These are phyloP conservation scores for Aspergillus tubingensis DNA, from an alignment of 2,329 filamentous ascomycete genomes.

Conservation along the genomic window DNA sequence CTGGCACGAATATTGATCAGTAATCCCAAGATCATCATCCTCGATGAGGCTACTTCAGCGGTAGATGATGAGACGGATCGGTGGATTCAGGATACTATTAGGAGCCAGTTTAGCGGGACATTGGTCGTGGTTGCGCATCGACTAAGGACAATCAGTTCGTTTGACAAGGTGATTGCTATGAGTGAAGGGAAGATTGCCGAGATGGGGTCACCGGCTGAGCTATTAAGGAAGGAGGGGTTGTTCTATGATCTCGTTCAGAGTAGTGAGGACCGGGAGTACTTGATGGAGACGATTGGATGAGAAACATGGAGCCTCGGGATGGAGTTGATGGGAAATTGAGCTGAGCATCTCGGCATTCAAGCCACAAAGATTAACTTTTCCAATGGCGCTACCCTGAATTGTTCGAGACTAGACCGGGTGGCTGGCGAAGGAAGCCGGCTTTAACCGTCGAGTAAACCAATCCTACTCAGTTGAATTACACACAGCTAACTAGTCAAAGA, in stretches of 20 bases:
- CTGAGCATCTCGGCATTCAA: too few relatives aligned
- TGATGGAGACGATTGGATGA: neutral
- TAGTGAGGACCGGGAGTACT: neutral
- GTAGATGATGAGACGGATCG: neutral
- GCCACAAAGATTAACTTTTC: too few relatives aligned
- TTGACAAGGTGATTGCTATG: neutral
- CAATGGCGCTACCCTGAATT: too few relatives aligned
- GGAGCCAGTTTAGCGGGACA: neutral
- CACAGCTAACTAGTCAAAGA: too few relatives aligned
- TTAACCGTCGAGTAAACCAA: too few relatives aligned
- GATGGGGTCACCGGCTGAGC: neutral
- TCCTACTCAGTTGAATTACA: too few relatives aligned
- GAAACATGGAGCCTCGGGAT: neutral
- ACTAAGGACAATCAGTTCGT: neutral
- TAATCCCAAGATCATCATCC: neutral
- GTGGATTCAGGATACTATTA: neutral
- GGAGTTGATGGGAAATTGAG: too few relatives aligned
- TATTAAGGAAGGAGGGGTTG: neutral
- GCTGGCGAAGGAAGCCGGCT: too few relatives aligned
- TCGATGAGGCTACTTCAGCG: neutral
- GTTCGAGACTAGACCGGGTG: too few relatives aligned
- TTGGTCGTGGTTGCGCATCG: constrained; percentile 1
- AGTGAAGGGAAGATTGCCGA: neutral
- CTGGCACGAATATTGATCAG: neutral
- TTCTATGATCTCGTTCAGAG: neutral